A percentile compares a stretch with the other conserved stretches of the same genome.
Evolutionary conservation across 169 alveolate species (phyloP).

Genomic region (Plasmodium sp.): DNA sequence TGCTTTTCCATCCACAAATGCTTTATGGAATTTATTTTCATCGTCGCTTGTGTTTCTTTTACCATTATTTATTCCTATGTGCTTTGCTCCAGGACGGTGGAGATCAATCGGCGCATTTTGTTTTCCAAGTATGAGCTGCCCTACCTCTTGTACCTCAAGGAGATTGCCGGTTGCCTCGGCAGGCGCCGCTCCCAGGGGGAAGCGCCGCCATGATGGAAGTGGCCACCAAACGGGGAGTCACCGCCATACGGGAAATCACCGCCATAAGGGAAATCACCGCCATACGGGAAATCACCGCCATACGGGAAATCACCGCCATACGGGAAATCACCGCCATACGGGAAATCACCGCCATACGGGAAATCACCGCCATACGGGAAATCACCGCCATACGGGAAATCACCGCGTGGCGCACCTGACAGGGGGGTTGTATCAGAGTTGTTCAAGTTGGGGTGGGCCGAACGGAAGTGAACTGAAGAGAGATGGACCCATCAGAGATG

Average conservation of each 20-base stretch:
- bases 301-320: background rate
- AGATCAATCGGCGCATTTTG: conserved; percentile 78
- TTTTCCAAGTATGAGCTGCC: conserved; percentile 83
- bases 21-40: conserved; percentile 57
- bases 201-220: background rate
- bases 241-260: background rate
- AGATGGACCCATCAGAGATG: background rate
- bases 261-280: too few species aligned
- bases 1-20: conserved; percentile 35
- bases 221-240: background rate
- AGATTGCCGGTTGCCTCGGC: conserved; percentile 52
- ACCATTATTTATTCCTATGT: conserved; percentile 75
- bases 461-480: background rate
- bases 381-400: too few species aligned
- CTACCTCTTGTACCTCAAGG: conserved; percentile 79
- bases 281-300: background rate
- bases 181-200: background rate
- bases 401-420: background rate
- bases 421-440: background rate
- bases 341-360: background rate
- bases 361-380: background rate
- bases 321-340: too few species aligned
- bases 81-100: conserved; percentile 75
- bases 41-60: conserved; percentile 66
- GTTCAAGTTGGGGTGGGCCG: background rate